These are phyloP conservation scores for Blepharisma undulans DNA, from an alignment of 169 alveolate species.

Conservation along the genomic window DNA sequence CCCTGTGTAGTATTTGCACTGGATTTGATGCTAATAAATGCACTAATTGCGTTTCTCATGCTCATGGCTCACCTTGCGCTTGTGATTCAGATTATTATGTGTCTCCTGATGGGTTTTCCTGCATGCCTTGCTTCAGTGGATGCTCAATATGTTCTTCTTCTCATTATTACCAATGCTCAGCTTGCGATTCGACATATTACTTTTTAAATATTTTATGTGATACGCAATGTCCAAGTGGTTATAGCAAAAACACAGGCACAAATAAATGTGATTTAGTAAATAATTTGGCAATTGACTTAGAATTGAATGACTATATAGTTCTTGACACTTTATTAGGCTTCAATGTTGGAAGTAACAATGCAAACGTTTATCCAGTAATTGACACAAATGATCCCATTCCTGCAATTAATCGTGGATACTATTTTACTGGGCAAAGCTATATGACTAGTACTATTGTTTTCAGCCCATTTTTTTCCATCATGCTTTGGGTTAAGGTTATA, in stretches of 20 bases:
- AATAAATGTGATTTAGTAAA: background rate
- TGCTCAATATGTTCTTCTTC: background rate
- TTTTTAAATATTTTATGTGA: background rate
- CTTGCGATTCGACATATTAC: background rate
- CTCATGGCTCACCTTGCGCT: background rate
- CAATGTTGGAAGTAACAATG: background rate
- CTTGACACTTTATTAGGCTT: background rate
- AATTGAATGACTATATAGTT: background rate
- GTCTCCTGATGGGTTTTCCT: background rate
- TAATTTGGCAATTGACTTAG: background rate
- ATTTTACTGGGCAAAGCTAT: background rate
- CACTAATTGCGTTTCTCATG: background rate
- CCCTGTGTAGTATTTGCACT: background rate
- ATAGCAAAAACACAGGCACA: background rate
- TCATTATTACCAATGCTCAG: background rate
- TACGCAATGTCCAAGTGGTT: background rate
- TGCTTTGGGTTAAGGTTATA: background rate
- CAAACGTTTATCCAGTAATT: background rate
- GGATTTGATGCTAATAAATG: background rate
- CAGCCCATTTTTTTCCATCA: background rate
- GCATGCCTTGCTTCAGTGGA: background rate
- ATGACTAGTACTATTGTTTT: background rate
- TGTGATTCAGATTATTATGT: background rate
- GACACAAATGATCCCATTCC: conserved; percentile 27
- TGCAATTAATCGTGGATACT: background rate